Conservation (phyloP, 192 early-diverging fungal genomes). For the Obelidium mucronatum region DNA sequence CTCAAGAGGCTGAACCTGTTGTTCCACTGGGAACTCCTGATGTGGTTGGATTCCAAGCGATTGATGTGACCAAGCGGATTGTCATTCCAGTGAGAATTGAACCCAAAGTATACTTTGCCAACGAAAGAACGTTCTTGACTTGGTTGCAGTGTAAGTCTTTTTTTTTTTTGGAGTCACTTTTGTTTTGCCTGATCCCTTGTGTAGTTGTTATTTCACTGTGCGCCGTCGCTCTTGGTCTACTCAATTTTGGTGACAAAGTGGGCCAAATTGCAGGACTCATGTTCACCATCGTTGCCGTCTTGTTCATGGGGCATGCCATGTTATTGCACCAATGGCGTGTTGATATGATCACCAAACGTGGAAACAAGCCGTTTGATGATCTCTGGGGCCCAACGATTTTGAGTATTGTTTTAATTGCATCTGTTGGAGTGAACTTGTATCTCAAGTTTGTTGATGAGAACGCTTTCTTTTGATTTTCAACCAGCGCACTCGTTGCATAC, state of each 20-base stretch:
- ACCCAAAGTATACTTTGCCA: slow-evolving; percentile 88
- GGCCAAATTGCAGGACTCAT: slow-evolving; percentile 74
- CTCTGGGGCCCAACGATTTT: slow-evolving; percentile 72
- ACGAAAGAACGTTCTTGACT: slow-evolving; percentile 77
- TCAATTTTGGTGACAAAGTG: slow-evolving; percentile 78
- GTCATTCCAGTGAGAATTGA: slow-evolving; percentile 72
- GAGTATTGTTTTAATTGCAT: slow-evolving; percentile 70
- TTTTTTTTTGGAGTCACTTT: slow-evolving; percentile 1
- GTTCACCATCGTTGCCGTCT: slow-evolving; percentile 72
- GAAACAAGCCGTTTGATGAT: slow-evolving; percentile 69
- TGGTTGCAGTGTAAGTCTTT: slow-evolving; percentile 23
- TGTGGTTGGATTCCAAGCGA: slow-evolving; percentile 35
- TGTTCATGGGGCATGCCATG: slow-evolving; percentile 64
- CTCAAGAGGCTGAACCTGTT: not conserved
- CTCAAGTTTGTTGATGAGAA: slow-evolving; percentile 44
- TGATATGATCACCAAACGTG: slow-evolving; percentile 69
- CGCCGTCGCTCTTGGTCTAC: slow-evolving; percentile 74
- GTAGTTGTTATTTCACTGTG: slow-evolving; percentile 70
- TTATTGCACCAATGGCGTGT: slow-evolving; percentile 73
- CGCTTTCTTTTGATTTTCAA: not conserved
- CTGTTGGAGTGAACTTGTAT: slow-evolving; percentile 44
- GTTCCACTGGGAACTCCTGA: slow-evolving; percentile 31
- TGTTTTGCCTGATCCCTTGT: not conserved
- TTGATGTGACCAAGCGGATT: slow-evolving; percentile 45
- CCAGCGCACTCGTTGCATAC: too few relatives aligned